phyloP scores from a whole-genome alignment of 441 rosid species.

The Gossypium schwendimanii region DNA sequence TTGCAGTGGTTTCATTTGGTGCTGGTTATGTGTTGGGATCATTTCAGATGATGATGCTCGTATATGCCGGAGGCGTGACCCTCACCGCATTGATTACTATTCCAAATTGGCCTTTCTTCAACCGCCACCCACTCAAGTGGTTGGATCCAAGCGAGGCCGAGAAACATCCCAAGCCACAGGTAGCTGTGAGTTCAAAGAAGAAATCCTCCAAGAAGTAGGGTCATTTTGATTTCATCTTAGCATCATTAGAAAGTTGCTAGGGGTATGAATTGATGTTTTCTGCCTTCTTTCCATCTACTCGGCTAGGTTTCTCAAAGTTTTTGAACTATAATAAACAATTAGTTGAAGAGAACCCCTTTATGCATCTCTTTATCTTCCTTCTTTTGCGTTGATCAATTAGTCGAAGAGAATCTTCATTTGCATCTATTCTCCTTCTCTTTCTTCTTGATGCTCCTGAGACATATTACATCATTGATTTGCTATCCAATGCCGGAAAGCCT shows the following conservation, averaged over 20 bases:
- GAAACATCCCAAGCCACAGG: slow-evolving; percentile 73
- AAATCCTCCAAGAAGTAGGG: slow-evolving; percentile 56
- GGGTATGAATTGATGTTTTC: not conserved
- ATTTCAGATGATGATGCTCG: slow-evolving; percentile 62
- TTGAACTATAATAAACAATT: not conserved
- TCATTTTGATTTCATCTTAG: not conserved
- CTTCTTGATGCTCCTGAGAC: not conserved
- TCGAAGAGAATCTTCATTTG: not conserved
- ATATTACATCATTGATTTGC: not conserved
- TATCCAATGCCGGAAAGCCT: not conserved
- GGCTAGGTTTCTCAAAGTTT: not conserved
- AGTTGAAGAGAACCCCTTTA: not conserved
- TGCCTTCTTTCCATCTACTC: not conserved
- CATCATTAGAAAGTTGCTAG: not conserved
- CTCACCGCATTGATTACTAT: slow-evolving; percentile 61
- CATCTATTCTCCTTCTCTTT: not conserved
- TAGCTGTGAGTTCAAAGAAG: slow-evolving; percentile 43
- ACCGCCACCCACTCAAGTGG: slow-evolving; percentile 75
- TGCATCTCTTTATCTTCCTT: not conserved
- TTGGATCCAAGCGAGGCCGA: slow-evolving; percentile 72
- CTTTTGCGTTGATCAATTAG: not conserved
- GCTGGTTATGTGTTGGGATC: slow-evolving; percentile 51
- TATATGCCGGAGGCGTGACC: slow-evolving; percentile 67
- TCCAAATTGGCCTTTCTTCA: slow-evolving; percentile 89
- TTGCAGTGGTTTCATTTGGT: slow-evolving; percentile 44